Evolutionary conservation across 192 early-diverging fungal genomes (phyloP), one percentile per base, ranked within the genome.

Genomic region (Backusella tarrabulga): DNA sequence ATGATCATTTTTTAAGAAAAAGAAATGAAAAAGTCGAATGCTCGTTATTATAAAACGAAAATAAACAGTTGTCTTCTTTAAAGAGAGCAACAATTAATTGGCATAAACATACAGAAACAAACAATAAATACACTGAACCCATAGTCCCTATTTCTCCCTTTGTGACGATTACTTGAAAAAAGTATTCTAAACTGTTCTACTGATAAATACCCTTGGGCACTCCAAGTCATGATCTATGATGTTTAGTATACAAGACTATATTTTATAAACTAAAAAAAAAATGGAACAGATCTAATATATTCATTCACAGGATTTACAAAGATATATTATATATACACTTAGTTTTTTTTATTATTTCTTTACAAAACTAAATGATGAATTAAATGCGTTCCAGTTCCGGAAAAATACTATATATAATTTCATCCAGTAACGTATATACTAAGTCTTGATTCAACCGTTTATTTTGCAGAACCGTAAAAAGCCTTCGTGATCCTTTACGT

Each of bases 361-460:
- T 50, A 50, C 15, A 19, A 50, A 32, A 32, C 32, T 19, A 4
- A 17, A 50, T n/a, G 17, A 50, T 50, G 46, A 50, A 63, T 29
- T 63, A 63, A 29, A 63, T 63, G 14, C 56, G 56, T 63, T 63
- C 54, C 54, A 92, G 66, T 52, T 96, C 94, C 4, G 94, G 93
- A 79, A 96, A 97, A 34, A 95, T 34, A 1, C 85, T 85, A 5
- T 56, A 79, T 14, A 95, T 71, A 44, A 95, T 67, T 67, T 93
- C 94, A 79, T 98, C 97, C 14, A 97, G 81, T 1, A 93, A 67
- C 6, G 78, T 85, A 76, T 96, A 93, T 6, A 90, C 84, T n/a
- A 98, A 83, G 38, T 93, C 92, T 56, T 93, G 91, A 71, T 97
- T 97, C 5, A 95, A 80, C n/a, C 87, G 26, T 6, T 85, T 85